Conservation (phyloP, 768 basidiomycete species). For the Holtermanniella nyarrowii region DNA sequence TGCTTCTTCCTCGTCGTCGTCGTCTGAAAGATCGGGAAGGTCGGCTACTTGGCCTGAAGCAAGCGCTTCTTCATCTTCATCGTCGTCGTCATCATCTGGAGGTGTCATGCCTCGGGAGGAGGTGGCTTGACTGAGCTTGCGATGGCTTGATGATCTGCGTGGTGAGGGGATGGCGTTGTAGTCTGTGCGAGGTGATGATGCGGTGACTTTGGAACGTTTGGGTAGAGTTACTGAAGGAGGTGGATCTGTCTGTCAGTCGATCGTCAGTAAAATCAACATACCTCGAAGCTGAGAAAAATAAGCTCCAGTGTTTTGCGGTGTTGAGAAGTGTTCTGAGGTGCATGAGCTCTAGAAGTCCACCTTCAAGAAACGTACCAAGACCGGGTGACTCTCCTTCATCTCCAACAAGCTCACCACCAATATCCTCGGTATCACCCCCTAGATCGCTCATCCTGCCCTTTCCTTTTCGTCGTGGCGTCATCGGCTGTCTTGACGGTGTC, state of each 20-base stretch:
- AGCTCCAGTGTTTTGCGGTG: slow-evolving; percentile 5
- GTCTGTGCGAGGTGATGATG: slow-evolving; percentile 13
- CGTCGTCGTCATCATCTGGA: slow-evolving; percentile 3
- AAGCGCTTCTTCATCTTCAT: background rate
- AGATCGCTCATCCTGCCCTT: slow-evolving; percentile 12
- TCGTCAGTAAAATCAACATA: background rate
- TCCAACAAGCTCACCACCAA: slow-evolving; percentile 9
- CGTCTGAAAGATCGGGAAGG: background rate
- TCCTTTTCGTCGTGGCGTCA: background rate
- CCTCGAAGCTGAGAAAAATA: slow-evolving; percentile 9
- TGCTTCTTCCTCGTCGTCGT: slow-evolving; percentile 1
- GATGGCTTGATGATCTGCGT: slow-evolving; percentile 1
- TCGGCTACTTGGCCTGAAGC: background rate
- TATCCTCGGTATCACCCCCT: slow-evolving; percentile 9
- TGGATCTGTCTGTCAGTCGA: slow-evolving; percentile 9
- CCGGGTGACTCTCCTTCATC: slow-evolving; percentile 13
- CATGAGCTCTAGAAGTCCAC: background rate
- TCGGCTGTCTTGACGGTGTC: background rate
- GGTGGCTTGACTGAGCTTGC: slow-evolving; percentile 8
- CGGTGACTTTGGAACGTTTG: slow-evolving; percentile 7
- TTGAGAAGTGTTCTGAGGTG: background rate
- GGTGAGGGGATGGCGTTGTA: slow-evolving; percentile 21
- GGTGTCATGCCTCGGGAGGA: background rate
- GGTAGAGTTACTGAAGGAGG: slow-evolving; percentile 16
- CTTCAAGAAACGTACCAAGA: background rate